Evolutionary conservation across 2,329 filamentous ascomycete genomes (phyloP), one percentile per base, ranked within the genome.

Genomic region (Pochonia chlamydosporia): DNA sequence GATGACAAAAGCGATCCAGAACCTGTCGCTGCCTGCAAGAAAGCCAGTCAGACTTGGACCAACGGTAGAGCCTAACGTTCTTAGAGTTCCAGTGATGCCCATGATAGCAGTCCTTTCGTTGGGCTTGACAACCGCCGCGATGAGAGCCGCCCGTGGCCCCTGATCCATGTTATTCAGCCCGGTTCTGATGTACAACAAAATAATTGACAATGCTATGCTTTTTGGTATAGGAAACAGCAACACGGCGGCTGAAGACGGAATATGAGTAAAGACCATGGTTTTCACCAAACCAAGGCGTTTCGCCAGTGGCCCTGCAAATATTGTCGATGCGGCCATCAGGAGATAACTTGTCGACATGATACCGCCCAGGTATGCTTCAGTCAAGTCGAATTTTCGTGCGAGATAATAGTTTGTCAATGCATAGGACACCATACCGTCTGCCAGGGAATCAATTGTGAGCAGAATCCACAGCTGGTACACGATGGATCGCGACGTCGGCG

Each of bases 111-210:
- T 87, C 2, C 82, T 69, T 62, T 87, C 83, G 46, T 79, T 75
- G 0, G 81, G 76, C 51, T 73, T 76, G 3, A 86, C 82, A 0
- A 84, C 79, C 0, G 81, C 81, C 1, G 82, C 81, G 43, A 87
- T 84, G 48, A 87, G 79, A 0, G 83, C 82, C 1, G 81, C 69
- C 2, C 83, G 71, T 0, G 83, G 83, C 0, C 79, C 82, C 65
- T 86, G 82, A 52, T 86, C 83, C 80, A 87, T 85, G 52, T 76
- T 81, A 56, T 85, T 85, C 39, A 86, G 66, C 0, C 79, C 79
- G 3, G 80, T 71, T 5, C 82, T 73, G 18, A 85, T 60, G 23
- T 84, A 69, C 1, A 87, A 65, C 0, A 86, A 66, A 0, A 67
- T 67, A 1, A 79, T 73, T 0, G 79, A 78, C 36, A 78, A 57